Percentiles rank a stretch among this genome's conserved stretches.
These are phyloP conservation scores for Phytophthora chlamydospora DNA, from an alignment of 352 stramenopile genomes.

Conservation along the genomic window DNA sequence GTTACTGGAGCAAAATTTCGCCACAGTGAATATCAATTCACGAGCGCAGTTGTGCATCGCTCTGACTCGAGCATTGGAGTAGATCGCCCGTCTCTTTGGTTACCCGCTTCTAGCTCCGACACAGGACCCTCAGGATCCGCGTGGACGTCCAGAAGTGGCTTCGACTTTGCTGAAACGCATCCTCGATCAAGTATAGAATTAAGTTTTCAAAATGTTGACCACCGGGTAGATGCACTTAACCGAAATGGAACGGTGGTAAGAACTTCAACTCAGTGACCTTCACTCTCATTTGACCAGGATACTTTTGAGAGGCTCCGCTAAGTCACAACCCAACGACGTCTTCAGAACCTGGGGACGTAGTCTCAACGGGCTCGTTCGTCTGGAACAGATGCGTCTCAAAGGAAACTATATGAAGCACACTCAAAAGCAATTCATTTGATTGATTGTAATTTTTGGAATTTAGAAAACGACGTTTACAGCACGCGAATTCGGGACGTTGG, in stretches of 20 bases:
- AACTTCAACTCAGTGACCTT: conserved; percentile 2
- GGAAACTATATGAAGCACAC: conserved; percentile 1
- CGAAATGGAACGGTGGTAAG: not conserved
- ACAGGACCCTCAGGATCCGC: not conserved
- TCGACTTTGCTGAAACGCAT: not conserved
- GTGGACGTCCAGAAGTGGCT: not conserved
- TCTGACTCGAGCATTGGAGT: too few species aligned
- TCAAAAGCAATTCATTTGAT: conserved; percentile 8
- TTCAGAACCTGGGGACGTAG: too few species aligned
- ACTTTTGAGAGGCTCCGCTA: not conserved
- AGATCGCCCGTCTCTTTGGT: not conserved
- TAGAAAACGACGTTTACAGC: conserved; percentile 1
- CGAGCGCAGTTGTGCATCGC: too few species aligned
- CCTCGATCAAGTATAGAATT: not conserved
- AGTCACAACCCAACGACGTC: not conserved
- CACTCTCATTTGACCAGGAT: not conserved
- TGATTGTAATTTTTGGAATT: conserved; percentile 1
- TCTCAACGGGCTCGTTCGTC: too few species aligned
- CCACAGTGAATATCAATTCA: too few species aligned
- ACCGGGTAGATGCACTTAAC: not conserved
- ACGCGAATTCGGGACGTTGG: conserved; percentile 3
- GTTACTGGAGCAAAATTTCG: too few species aligned
- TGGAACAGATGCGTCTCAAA: too few species aligned
- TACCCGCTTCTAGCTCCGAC: not conserved
- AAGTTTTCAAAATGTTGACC: not conserved